phyloP scores from a whole-genome alignment of 1,139 yeast genomes.

The Suhomyces kunorum region DNA sequence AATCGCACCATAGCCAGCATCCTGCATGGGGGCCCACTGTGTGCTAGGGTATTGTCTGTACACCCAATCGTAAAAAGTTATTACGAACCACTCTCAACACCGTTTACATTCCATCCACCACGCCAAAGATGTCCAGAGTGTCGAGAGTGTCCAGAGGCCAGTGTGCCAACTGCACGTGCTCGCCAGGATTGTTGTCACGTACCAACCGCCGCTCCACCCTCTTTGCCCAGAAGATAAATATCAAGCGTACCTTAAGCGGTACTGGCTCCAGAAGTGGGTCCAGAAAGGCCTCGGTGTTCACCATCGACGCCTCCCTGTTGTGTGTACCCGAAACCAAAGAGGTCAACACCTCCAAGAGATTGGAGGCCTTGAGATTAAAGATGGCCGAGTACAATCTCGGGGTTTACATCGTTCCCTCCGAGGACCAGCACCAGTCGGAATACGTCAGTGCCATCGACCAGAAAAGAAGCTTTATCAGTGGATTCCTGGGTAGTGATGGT shows the following conservation, averaged over 20 bases:
- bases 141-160: conserved; percentile 41
- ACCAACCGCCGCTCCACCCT: conserved; percentile 55
- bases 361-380: conserved; percentile 60
- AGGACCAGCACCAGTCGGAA: conserved; percentile 93
- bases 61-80: conserved; percentile 7
- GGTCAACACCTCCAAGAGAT: conserved; percentile 59
- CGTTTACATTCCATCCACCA: not conserved
- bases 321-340: conserved; percentile 50
- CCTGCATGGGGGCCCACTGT: too few species aligned
- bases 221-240: conserved; percentile 50
- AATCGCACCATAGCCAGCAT: conserved; percentile 6
- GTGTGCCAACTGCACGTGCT: conserved; percentile 78
- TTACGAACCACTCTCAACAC: not conserved
- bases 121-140: conserved; percentile 8
- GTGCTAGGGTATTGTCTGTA: too few species aligned
- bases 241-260: conserved; percentile 32
- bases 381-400: conserved; percentile 71
- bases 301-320: conserved; percentile 47
- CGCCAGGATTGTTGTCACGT: conserved; percentile 75
- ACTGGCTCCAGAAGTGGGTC: conserved; percentile 32
- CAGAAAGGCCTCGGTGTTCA: conserved; percentile 51
- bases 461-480: conserved; percentile 81
- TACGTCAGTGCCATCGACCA: conserved; percentile 81
- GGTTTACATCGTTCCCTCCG: conserved; percentile 83
- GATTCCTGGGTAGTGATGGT: conserved; percentile 96